phyloP scores from a whole-genome alignment of 1,284 basidiomycete genomes.

The Phaffia rhodozyma region DNA sequence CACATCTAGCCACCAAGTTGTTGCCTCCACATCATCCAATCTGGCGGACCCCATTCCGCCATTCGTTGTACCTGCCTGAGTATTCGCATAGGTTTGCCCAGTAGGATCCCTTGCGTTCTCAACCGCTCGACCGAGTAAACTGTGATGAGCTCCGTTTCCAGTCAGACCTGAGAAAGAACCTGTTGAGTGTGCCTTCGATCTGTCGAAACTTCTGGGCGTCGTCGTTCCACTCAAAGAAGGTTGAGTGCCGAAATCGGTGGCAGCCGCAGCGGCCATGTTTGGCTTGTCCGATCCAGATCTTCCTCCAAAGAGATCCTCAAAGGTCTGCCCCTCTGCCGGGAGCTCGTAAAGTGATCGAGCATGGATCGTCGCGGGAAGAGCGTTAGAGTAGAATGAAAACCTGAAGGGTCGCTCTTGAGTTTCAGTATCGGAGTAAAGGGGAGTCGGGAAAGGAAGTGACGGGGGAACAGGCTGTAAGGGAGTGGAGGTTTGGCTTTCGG shows the following conservation, averaged over 20 bases:
- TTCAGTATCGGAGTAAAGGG: conserved; percentile 19
- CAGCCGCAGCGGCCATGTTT: background rate
- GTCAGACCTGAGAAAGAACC: background rate
- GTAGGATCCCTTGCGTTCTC: background rate
- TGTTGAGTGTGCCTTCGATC: no score
- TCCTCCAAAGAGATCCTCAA: conserved; percentile 82
- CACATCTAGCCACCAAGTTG: conserved; percentile 96
- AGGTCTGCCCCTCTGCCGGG: conserved; percentile 83
- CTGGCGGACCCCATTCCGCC: conserved; percentile 16
- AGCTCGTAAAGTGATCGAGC: conserved; percentile 83
- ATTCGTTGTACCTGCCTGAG: conserved; percentile 20
- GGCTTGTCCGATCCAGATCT: conserved; percentile 8
- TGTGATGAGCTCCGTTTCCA: conserved; percentile 19
- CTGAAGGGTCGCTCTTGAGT: conserved; percentile 84
- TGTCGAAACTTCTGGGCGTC: conserved; percentile 19
- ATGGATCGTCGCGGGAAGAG: conserved; percentile 84
- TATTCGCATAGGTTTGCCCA: background rate
- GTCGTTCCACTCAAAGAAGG: background rate
- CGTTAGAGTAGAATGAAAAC: conserved; percentile 97
- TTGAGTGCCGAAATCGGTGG: background rate
- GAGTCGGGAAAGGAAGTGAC: conserved; percentile 20
- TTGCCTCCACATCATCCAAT: conserved; percentile 44
- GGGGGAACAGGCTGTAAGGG: background rate
- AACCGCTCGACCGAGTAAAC: conserved; percentile 22
- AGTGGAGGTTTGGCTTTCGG: conserved; percentile 24